A percentile compares a stretch with the other conserved stretches of the same genome.
phyloP scores from a whole-genome alignment of 1,284 basidiomycete species.

The Sanguinoderma infundibulare region DNA sequence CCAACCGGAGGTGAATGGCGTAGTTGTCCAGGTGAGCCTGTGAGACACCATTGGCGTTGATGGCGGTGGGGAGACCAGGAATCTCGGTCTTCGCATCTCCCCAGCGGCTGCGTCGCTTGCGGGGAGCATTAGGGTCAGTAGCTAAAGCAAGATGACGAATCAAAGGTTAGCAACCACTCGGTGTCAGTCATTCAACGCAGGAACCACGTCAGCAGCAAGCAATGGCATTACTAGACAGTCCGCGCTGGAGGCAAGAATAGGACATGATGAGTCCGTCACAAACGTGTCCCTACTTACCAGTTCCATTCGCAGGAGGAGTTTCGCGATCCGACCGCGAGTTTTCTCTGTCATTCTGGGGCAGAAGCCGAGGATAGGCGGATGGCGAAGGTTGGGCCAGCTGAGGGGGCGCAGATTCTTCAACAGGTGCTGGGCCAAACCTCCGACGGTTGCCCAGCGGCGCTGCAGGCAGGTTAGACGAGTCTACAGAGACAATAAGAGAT shows the following conservation, averaged over 20 bases:
- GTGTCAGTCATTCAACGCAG: conserved; percentile 19
- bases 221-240: conserved; percentile 22
- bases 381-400: conserved; percentile 86
- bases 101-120: conserved; percentile 95
- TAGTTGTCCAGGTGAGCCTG: conserved; percentile 95
- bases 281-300: conserved; percentile 36
- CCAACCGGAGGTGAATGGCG: conserved; percentile 91
- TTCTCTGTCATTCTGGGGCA: conserved; percentile 50
- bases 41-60: conserved; percentile 89
- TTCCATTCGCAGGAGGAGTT: conserved; percentile 35
- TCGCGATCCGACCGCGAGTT: conserved; percentile 60
- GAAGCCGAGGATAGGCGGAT: conserved; percentile 77
- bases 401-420: conserved; percentile 74
- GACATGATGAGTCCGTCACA: conserved; percentile 21
- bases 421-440: conserved; percentile 85
- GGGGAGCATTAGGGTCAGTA: conserved; percentile 78
- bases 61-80: conserved; percentile 90
- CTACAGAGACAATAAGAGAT: conserved; percentile 16
- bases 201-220: conserved; percentile 13
- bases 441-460: conserved; percentile 84
- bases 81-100: conserved; percentile 90
- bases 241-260: conserved; percentile 26
- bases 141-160: conserved; percentile 58
- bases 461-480: conserved; percentile 36
- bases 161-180: conserved; percentile 25